Evolutionary conservation across 495 filamentous ascomycete species (phyloP), one percentile per base, ranked within the genome.

Genomic region (Delitschia confertaspora): DNA sequence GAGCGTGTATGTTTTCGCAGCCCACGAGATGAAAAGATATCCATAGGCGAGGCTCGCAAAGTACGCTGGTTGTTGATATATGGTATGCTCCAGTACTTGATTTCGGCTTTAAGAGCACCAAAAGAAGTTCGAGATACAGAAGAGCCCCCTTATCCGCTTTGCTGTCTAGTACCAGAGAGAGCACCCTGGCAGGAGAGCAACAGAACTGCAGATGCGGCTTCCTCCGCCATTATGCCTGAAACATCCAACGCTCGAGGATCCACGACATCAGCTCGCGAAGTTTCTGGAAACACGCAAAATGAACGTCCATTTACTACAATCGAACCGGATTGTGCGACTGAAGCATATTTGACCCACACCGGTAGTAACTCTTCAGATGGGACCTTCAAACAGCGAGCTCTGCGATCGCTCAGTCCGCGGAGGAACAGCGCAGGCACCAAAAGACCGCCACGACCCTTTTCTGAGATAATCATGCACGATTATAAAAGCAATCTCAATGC

Each of bases 51-150:
- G 24, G 63, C 61, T 14, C 54, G 65, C 3, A 65, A 63, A 49
- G 58, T 67, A 14, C 75, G 83, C 37, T 88, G 83, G 83, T 64
- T 84, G 3, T 61, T 87, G 9, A 71, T 87, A 26, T 88, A 88
- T 57, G 74, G 76, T 23, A 66, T 81, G 10, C 63, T 88, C 14
- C 83, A 88, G 58, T 61, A 64, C 46, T 56, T 67, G 14, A 51
- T 57, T 16, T 64, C 61, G 11, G 52, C 62, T 7, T 55, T 50
- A 3, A 55, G 57, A 16, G 64, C 60, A 0, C 64, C 64, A 10
- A 50, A 51, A 27, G 63, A 64, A 45, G 61, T 65, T 14, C 48
- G 58, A 11, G 58, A 64, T 22, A 48, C 58, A 7, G 58, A 61
- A 23, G 38, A 23, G 1, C 31, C 60, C 8, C 34, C 31, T 4